A percentile compares a stretch with the other conserved stretches of the same genome.
Evolutionary conservation across 1,139 yeast genomes (phyloP).

Genomic region (Torulaspora pretoriensis): DNA sequence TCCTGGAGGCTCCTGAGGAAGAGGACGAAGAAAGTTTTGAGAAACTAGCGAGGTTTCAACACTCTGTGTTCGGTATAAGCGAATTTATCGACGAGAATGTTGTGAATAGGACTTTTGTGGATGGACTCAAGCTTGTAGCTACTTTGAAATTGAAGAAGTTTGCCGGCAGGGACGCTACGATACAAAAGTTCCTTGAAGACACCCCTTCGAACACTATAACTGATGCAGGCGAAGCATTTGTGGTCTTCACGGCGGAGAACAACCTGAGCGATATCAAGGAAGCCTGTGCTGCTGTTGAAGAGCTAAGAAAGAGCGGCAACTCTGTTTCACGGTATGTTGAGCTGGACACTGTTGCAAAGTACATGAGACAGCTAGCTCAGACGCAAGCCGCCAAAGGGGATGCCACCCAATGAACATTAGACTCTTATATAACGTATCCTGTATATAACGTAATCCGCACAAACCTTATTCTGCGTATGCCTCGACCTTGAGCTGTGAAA

Average conservation of each 20-base stretch:
- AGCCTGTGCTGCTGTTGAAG: conserved; percentile 51
- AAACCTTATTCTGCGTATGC: conserved; percentile 4
- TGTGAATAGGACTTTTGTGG: conserved; percentile 60
- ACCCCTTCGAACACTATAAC: conserved; percentile 25
- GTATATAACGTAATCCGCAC: conserved; percentile 5
- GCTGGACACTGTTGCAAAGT: conserved; percentile 35
- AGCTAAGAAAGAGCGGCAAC: conserved; percentile 35
- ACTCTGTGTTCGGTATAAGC: conserved; percentile 76
- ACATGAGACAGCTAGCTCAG: conserved; percentile 26
- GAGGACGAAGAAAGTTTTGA: conserved; percentile 61
- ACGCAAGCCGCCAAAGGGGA: conserved; percentile 11
- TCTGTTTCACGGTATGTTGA: conserved; percentile 36
- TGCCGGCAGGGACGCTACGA: conserved; percentile 28
- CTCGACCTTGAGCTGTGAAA: conserved; percentile 1
- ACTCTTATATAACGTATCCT: conserved; percentile 5
- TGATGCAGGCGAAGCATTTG: conserved; percentile 51
- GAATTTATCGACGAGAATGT: conserved; percentile 44
- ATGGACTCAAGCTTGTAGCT: conserved; percentile 66
- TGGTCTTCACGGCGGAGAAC: conserved; percentile 46
- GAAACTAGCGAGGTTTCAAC: conserved; percentile 70
- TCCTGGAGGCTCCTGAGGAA: conserved; percentile 53
- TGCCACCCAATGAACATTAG: conserved; percentile 2
- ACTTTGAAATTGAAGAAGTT: conserved; percentile 57
- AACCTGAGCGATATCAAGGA: conserved; percentile 45
- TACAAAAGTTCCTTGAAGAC: conserved; percentile 23